Evolutionary conservation across 2,329 filamentous ascomycete genomes (phyloP).

Genomic region (Plenodomus lindquistii): DNA sequence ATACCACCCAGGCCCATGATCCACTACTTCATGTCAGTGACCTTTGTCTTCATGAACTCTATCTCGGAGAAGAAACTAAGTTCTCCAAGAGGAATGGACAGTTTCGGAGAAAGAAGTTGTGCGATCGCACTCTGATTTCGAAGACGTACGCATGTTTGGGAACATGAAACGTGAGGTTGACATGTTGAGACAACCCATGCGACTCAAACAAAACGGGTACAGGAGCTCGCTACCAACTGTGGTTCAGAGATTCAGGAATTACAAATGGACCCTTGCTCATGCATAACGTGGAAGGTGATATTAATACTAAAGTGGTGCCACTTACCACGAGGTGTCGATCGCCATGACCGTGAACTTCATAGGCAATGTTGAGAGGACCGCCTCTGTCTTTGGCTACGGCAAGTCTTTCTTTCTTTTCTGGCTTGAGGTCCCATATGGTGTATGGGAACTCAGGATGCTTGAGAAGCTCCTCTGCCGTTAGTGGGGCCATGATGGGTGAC

Average conservation of each 20-base stretch:
- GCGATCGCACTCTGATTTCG: not conserved
- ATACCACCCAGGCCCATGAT: slow-evolving; percentile 78
- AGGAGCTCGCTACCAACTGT: slow-evolving; percentile 13
- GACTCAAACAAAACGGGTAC: slow-evolving; percentile 42
- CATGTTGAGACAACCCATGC: slow-evolving; percentile 41
- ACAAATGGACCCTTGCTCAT: slow-evolving; percentile 21
- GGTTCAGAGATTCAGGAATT: slow-evolving; percentile 18
- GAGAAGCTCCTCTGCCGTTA: slow-evolving; percentile 62
- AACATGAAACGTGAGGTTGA: slow-evolving; percentile 32
- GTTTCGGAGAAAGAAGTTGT: slow-evolving; percentile 2
- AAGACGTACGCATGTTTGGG: slow-evolving; percentile 12
- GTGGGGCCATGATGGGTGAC: slow-evolving; percentile 29
- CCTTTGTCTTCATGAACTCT: no score
- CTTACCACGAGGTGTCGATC: slow-evolving; percentile 73
- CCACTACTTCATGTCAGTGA: slow-evolving; percentile 57
- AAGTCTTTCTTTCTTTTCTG: slow-evolving; percentile 63
- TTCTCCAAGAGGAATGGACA: slow-evolving; percentile 1
- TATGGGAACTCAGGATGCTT: slow-evolving; percentile 69
- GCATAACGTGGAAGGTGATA: slow-evolving; percentile 15
- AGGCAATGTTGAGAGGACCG: slow-evolving; percentile 75
- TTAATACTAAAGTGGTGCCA: slow-evolving; percentile 31
- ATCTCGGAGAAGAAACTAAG: no score
- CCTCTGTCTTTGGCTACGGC: slow-evolving; percentile 71
- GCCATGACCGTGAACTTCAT: slow-evolving; percentile 79
- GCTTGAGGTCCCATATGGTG: slow-evolving; percentile 70